Conservation (phyloP, 495 filamentous ascomycete species). For the Annulohypoxylon maeteangense region DNA sequence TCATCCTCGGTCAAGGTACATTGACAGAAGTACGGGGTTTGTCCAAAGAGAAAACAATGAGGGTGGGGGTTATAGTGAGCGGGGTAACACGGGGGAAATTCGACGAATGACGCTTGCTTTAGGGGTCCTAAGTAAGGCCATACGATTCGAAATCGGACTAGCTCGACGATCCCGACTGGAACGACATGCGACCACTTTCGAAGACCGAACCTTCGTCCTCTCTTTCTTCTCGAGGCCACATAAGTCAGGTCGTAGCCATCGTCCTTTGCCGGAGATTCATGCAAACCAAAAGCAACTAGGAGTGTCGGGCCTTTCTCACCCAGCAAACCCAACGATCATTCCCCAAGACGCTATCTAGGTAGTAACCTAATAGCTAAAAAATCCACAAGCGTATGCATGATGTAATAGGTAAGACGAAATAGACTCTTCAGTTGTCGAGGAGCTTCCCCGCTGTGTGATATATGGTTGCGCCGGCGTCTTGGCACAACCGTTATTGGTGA, state of each 20-base stretch:
- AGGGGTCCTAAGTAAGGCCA: constrained; percentile 35
- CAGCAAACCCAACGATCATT: not conserved
- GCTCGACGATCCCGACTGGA: constrained; percentile 37
- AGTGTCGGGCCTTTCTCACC: not conserved
- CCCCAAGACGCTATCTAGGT: not conserved
- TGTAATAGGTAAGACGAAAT: constrained; percentile 31
- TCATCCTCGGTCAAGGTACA: constrained; percentile 23
- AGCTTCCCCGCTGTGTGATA: constrained; percentile 22
- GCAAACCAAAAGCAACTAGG: not conserved
- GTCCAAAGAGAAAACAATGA: constrained; percentile 5
- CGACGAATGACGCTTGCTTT: constrained; percentile 41
- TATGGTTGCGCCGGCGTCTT: constrained; percentile 5
- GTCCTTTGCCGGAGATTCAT: constrained; percentile 7
- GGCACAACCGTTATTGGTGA: constrained; percentile 8
- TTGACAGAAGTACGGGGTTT: constrained; percentile 29
- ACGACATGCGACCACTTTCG: constrained; percentile 38
- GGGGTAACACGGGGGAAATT: constrained; percentile 34
- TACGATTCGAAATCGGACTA: constrained; percentile 41
- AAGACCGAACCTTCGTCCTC: constrained; percentile 16
- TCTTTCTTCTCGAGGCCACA: constrained; percentile 8
- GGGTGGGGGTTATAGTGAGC: constrained; percentile 38
- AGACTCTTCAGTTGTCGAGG: not conserved
- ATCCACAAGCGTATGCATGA: constrained; percentile 11
- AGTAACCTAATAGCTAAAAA: not conserved
- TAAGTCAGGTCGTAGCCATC: not conserved